phyloP scores from a whole-genome alignment of 306 rosid species.

The Begonia loranthoides region DNA sequence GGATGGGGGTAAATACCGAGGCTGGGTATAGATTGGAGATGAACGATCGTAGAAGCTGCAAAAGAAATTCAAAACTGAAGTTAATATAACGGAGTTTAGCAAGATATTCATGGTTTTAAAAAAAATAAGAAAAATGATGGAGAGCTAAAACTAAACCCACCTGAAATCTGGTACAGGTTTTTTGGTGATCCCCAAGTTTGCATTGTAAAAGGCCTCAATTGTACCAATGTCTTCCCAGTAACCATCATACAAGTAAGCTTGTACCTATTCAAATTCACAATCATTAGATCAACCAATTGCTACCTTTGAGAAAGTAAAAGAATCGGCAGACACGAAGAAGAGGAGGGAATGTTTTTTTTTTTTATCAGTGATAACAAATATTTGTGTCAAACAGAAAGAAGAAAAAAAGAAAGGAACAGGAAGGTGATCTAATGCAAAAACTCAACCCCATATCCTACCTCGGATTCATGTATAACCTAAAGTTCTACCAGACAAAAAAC shows the following conservation, averaged over 20 bases:
- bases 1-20: slow-evolving; percentile 93
- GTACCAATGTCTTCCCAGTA: slow-evolving; percentile 99
- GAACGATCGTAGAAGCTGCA: slow-evolving; percentile 95
- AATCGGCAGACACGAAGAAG: no score
- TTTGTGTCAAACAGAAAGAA: no score
- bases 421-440: no score
- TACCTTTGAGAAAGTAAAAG: not conserved
- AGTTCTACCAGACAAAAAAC: no score
- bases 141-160: slow-evolving; percentile 17
- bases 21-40: slow-evolving; percentile 97
- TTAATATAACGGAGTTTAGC: not conserved
- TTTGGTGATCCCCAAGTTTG: slow-evolving; percentile 90
- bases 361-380: no score
- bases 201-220: slow-evolving; percentile 96
- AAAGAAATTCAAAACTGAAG: slow-evolving; percentile 3
- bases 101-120: slow-evolving; percentile 4
- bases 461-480: no score
- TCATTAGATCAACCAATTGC: not conserved
- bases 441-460: no score
- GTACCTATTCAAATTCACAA: slow-evolving; percentile 40
- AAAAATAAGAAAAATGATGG: slow-evolving; percentile 1
- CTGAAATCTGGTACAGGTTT: slow-evolving; percentile 97
- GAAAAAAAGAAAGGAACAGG: no score
- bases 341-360: no score
- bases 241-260: slow-evolving; percentile 95